These are phyloP conservation scores for Castanospermum australe DNA, from an alignment of 306 rosid species.

Conservation along the genomic window DNA sequence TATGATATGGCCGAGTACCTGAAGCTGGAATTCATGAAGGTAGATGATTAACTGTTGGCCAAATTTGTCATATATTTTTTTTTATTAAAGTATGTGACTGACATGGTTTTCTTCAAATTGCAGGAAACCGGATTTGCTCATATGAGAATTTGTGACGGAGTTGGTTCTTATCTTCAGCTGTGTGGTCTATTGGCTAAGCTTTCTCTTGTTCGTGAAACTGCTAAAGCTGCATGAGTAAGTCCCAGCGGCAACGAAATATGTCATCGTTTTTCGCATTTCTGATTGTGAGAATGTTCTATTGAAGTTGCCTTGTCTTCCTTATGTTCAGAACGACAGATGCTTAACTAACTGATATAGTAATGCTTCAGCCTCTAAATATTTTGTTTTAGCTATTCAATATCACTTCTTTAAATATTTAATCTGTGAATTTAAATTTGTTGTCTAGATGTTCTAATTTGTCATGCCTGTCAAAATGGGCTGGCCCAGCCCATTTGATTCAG, in stretches of 20 bases:
- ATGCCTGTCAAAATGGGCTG: too few species aligned
- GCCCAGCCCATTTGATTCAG: too few species aligned
- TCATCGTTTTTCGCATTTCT: neutral
- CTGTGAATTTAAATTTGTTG: neutral
- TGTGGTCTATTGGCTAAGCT: slow-evolving; percentile 95
- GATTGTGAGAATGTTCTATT: slow-evolving; percentile 7
- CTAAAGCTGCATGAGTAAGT: slow-evolving; percentile 63
- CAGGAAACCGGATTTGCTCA: slow-evolving; percentile 99
- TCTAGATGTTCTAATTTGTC: neutral
- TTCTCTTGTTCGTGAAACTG: slow-evolving; percentile 65
- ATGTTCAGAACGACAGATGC: slow-evolving; percentile 19
- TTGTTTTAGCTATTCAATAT: slow-evolving; percentile 1
- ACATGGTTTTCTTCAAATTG: slow-evolving; percentile 26
- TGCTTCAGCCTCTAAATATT: neutral
- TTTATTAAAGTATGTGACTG: neutral
- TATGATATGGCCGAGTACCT: slow-evolving; percentile 92
- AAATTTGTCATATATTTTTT: neutral
- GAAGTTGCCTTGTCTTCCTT: neutral
- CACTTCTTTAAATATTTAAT: neutral
- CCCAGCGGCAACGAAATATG: neutral
- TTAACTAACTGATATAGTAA: neutral
- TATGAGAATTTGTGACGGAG: slow-evolving; percentile 97
- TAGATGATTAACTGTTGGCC: slow-evolving; percentile 22
- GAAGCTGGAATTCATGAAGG: slow-evolving; percentile 98
- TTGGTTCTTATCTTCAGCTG: slow-evolving; percentile 91